Conservation (phyloP, 2,329 filamentous ascomycete genomes). For the Colletotrichum sp. region DNA sequence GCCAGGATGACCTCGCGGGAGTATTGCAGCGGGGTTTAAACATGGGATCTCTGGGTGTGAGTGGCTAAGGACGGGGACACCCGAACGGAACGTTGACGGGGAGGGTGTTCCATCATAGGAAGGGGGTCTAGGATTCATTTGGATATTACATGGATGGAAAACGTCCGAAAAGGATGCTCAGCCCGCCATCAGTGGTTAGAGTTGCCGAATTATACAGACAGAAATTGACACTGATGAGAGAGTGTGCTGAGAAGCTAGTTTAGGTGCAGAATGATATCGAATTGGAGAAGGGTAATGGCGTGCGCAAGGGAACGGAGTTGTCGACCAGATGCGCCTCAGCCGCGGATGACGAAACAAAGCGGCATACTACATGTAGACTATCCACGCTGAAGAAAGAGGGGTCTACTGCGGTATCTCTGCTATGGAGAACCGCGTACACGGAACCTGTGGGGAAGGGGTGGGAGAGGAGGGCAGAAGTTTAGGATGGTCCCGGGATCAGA, state of each 20-base stretch:
- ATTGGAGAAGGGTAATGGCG: neutral
- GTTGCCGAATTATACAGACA: neutral
- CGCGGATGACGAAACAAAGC: neutral
- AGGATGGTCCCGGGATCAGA: neutral
- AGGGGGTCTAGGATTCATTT: neutral
- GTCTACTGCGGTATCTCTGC: neutral
- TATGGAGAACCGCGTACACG: neutral
- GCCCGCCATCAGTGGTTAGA: neutral
- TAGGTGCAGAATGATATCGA: neutral
- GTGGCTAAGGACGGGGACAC: neutral
- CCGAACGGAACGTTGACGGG: neutral
- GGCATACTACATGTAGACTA: neutral
- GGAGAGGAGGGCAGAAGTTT: neutral
- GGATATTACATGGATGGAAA: neutral
- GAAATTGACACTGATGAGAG: neutral
- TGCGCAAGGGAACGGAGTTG: neutral
- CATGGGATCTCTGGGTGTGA: neutral
- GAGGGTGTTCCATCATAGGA: neutral
- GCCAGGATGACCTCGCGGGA: neutral
- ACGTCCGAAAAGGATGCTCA: neutral
- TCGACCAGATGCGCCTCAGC: neutral
- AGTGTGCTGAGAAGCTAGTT: neutral
- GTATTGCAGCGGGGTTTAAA: neutral
- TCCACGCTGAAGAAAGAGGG: slow-evolving; percentile 11
- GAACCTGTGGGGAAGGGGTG: neutral